phyloP scores from a whole-genome alignment of 805 yeast genomes.

The Hanseniaspora hatyaiensis region DNA sequence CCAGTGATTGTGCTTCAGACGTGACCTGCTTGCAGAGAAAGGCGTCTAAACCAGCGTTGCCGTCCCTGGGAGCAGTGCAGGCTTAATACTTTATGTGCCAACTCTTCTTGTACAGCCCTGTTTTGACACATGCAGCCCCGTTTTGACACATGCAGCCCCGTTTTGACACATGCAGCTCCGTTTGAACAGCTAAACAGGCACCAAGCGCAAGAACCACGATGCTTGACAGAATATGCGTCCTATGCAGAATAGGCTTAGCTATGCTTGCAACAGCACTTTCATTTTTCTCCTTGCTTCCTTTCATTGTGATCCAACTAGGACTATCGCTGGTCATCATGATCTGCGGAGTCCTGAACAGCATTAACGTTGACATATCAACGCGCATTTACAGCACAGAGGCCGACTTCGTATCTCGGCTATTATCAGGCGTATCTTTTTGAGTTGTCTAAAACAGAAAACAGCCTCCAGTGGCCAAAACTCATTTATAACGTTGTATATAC shows the following conservation, averaged over 20 bases:
- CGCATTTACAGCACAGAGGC: neutral
- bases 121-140: no score
- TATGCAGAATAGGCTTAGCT: neutral
- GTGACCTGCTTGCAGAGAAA: no score
- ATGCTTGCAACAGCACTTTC: neutral
- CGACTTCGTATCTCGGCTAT: neutral
- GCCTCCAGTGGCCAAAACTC: neutral
- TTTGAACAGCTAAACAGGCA: no score
- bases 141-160: no score
- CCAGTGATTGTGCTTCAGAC: no score
- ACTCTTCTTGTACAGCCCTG: no score
- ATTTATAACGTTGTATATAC: neutral
- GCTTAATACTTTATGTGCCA: no score
- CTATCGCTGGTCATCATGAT: neutral
- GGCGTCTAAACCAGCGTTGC: no score
- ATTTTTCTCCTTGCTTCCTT: constrained; percentile 3
- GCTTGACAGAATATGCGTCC: constrained; percentile 4
- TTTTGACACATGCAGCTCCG: no score
- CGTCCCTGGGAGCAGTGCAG: no score
- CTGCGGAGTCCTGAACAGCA: neutral
- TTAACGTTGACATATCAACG: constrained; percentile 7
- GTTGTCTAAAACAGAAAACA: neutral
- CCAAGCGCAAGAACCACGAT: no score
- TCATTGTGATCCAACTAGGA: neutral
- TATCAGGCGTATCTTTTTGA: neutral